Conservation (phyloP, 495 filamentous ascomycete species). For the Aspergillus conjunctus region DNA sequence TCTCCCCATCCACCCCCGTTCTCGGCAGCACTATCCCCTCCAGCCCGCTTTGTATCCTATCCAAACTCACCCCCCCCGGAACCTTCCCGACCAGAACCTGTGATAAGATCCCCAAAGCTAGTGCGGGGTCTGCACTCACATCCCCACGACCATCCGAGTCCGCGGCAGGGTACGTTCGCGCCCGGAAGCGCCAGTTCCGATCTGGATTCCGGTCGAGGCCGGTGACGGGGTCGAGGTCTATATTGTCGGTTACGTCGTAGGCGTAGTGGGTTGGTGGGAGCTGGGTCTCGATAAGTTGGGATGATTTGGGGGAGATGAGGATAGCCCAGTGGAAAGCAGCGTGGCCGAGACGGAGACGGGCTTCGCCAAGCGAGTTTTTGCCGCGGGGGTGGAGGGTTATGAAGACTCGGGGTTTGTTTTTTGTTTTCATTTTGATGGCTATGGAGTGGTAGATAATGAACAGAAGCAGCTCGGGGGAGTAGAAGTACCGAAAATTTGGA, state of each 20-base stretch:
- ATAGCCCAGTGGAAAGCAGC: slow-evolving; percentile 28
- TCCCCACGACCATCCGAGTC: neutral
- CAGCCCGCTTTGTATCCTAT: slow-evolving; percentile 1
- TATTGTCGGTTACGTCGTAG: slow-evolving; percentile 24
- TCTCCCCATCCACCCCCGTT: slow-evolving; percentile 12
- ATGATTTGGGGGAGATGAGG: slow-evolving; percentile 17
- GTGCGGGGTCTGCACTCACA: slow-evolving; percentile 5
- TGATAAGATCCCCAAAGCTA: slow-evolving; percentile 13
- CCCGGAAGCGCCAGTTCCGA: slow-evolving; percentile 22
- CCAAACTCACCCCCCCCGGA: slow-evolving; percentile 1
- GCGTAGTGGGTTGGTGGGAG: slow-evolving; percentile 9
- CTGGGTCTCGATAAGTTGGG: neutral
- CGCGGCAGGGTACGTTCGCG: neutral
- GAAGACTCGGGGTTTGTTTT: slow-evolving; percentile 17
- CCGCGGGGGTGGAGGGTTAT: slow-evolving; percentile 23
- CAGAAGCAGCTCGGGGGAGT: too few relatives aligned
- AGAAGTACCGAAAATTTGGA: too few relatives aligned
- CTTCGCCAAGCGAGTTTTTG: slow-evolving; percentile 24
- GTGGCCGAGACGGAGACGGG: slow-evolving; percentile 12
- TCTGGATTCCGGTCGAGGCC: slow-evolving; percentile 12
- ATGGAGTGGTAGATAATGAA: too few relatives aligned
- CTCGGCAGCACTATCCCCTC: slow-evolving; percentile 13
- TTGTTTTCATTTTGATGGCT: neutral
- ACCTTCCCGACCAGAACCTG: slow-evolving; percentile 26
- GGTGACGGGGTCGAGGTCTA: slow-evolving; percentile 17